Evolutionary conservation across 2,329 filamentous ascomycete species (phyloP).

Genomic region (Fulvia fulva): DNA sequence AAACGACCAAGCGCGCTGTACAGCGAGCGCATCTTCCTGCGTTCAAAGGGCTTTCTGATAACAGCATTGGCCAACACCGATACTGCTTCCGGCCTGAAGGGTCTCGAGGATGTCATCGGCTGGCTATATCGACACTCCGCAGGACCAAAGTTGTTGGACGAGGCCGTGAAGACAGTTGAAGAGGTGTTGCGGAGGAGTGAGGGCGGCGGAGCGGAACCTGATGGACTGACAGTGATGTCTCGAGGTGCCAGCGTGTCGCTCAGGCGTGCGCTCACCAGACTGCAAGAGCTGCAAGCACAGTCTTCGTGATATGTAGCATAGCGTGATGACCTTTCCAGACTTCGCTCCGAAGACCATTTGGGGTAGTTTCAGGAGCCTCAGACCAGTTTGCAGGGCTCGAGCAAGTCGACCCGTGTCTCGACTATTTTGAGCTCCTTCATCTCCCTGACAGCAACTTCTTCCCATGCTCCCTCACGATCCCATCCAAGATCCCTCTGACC

Average conservation of each 20-base stretch:
- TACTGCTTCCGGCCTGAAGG: constrained; percentile 30
- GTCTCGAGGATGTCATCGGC: constrained; percentile 49
- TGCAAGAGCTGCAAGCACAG: constrained; percentile 31
- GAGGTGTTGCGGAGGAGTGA: constrained; percentile 39
- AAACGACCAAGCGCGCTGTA: constrained; percentile 29
- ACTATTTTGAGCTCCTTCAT: constrained; percentile 1
- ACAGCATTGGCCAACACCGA: constrained; percentile 40
- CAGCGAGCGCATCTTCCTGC: constrained; percentile 28
- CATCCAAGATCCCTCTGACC: constrained; percentile 75
- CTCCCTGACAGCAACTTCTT: constrained; percentile 53
- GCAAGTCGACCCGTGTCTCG: background rate
- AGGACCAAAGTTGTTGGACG: constrained; percentile 39
- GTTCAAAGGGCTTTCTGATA: constrained; percentile 24
- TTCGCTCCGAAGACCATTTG: background rate
- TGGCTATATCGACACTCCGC: constrained; percentile 47
- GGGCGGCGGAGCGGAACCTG: constrained; percentile 32
- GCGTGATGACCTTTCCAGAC: background rate
- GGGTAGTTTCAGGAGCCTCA: background rate
- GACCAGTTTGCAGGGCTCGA: background rate
- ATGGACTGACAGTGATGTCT: constrained; percentile 47
- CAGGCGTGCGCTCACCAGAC: constrained; percentile 35
- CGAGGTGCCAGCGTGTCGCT: constrained; percentile 41
- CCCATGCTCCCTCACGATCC: constrained; percentile 70
- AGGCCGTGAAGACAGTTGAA: constrained; percentile 42
- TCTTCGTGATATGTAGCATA: background rate